Evolutionary conservation across 129 eudicot species (phyloP), one percentile per base, ranked within the genome.

Genomic region (Flaveria sonorensis): DNA sequence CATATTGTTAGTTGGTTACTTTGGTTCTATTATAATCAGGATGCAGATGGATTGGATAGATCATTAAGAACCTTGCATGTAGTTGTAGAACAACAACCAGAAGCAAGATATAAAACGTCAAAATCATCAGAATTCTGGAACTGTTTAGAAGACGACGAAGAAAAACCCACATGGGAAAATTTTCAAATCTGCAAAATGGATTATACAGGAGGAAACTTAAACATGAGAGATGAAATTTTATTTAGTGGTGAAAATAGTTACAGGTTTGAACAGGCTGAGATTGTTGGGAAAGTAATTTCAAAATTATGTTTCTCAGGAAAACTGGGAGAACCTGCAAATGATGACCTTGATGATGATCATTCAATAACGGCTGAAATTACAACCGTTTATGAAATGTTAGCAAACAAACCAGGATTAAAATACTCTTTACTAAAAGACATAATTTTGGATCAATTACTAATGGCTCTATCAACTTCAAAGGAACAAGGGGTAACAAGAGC

Each of bases 401-500:
- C 79, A 71, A 81, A 78, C 39, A 89, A 85, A 82, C 74, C 90
- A 32, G 97, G 97, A 21, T 51, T 86, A 15, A 92, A 92, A 64
- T 92, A 89, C 79, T 81, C 96, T 45, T 57, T 89, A 68, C 28
- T 92, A 55, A 92, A 89, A 79, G 96, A 89, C 42, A 82, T 92
- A 10, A 89, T 92, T 48, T 64, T 92, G 46, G 92, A 89, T 74
- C 96, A 92, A 43, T 84, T 92, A 53, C 76, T 92, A 32, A 82
- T 56, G 82, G 90, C 92, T 40, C 86, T 92, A 73, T 85, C 97
- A 23, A 84, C 92, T 50, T 92, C 97, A 30, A 89, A 76, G 68
- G 92, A 92, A 79, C 88, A 83, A 46, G 80, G 85, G 72, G 95
- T 87, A 3, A 87, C 86, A 50, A 73, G 96, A 74, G 86, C 89